Base-by-base conservation (phyloP, 192 early-diverging fungal genomes). In the Coemansia furcata region DNA sequence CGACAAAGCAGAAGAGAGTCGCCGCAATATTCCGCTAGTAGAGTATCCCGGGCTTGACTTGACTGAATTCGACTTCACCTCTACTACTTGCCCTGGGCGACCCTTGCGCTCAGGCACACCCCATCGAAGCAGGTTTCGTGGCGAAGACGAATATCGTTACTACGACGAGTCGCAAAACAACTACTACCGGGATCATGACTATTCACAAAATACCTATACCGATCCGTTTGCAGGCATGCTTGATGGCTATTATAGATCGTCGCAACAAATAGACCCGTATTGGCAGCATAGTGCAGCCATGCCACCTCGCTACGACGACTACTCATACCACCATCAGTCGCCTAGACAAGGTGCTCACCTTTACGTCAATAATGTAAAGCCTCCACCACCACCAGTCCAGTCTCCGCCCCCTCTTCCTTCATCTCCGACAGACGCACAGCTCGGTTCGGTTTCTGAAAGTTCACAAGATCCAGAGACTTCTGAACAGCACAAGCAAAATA, bases 11-110 rank as follows among this genome's bases (percentile, higher is more conserved):
- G 38, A 43, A 32, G 39, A 55, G 40, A 46, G 14, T 1, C 30
- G 21, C 17, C 60, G 68, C 26, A 77, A 68, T 58, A 55, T 82
- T 8, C 79, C 79, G 5, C 62, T 82, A 19, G 79, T 82, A 7
- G 50, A 38, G 3, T 82, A 82, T 40, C 54, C 67, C 4, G 79
- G 79, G 0, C 54, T 82, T 49, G 74, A 77, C 62, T 57, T 82
- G 37, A 14, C 52, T 14, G 63, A 57, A 39, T 77, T 82, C 44
- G 71, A 82, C 32, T 82, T 82, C 59, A n/a, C 39, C 26, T 63
- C 70, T 3, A n/a, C 29, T 8, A 42, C 30, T 2, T 15, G 54
- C 7, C 74, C 74, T 7, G 79, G 79, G 5, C 39, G 47, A 59
- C 79, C 79, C 3, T 29, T 73, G 19, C 52, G 35, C 9, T 26